Conservation (phyloP, 1,284 basidiomycete species). For the Microbotryum intermedium region DNA sequence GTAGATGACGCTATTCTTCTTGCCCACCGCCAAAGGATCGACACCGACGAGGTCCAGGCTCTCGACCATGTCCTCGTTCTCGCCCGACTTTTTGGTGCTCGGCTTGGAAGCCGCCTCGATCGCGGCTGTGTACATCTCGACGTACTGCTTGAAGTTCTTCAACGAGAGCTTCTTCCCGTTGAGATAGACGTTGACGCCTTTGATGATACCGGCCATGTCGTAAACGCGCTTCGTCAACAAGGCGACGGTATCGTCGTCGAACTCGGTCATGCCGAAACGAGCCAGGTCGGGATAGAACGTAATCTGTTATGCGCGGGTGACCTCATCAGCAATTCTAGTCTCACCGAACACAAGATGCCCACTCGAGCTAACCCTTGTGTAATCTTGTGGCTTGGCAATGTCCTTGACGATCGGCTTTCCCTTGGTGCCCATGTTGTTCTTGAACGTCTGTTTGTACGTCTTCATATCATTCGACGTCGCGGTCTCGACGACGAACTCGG, state of each 20-base stretch:
- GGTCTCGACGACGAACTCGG: conserved; percentile 94
- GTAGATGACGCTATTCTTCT: conserved; percentile 71
- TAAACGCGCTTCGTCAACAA: conserved; percentile 92
- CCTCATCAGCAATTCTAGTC: conserved; percentile 9
- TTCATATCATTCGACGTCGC: conserved; percentile 77
- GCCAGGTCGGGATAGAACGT: conserved; percentile 88
- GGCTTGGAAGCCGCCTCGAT: conserved; percentile 21
- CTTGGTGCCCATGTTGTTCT: conserved; percentile 83
- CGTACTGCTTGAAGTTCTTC: conserved; percentile 95
- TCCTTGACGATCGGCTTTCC: conserved; percentile 87
- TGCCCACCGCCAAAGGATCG: conserved; percentile 61
- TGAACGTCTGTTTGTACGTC: conserved; percentile 95
- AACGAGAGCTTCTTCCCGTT: conserved; percentile 83
- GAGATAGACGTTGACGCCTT: conserved; percentile 84
- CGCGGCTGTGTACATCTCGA: conserved; percentile 68
- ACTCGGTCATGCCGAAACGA: conserved; percentile 82
- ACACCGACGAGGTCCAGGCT: conserved; percentile 42
- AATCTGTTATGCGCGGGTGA: conserved; percentile 43
- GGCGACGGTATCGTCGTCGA: conserved; percentile 85
- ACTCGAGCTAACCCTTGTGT: conserved; percentile 50
- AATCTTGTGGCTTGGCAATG: conserved; percentile 72
- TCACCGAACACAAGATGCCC: not conserved
- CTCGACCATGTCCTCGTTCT: conserved; percentile 47
- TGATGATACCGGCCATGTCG: conserved; percentile 92
- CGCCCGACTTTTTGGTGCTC: conserved; percentile 3